phyloP scores from a whole-genome alignment of 768 basidiomycete genomes.

The Fomitopsis pulvina region DNA sequence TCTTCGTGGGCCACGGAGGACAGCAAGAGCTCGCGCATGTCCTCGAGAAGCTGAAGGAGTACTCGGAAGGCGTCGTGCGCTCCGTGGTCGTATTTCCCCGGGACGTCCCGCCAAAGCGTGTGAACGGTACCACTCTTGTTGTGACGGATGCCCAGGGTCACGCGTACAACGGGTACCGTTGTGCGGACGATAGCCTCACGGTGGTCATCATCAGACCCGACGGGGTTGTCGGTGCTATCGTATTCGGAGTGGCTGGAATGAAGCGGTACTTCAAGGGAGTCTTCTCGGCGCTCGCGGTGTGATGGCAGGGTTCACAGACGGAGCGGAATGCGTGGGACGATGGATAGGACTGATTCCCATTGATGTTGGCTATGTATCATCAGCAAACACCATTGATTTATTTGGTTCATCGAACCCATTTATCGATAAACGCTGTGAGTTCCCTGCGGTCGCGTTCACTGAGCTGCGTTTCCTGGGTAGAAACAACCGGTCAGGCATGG shows the following conservation, averaged over 20 bases:
- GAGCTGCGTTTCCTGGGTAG: constrained; percentile 4
- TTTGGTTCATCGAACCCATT: neutral
- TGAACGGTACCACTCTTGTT: neutral
- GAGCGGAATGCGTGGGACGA: neutral
- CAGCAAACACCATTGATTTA: neutral
- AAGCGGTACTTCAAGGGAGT: neutral
- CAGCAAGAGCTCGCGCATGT: neutral
- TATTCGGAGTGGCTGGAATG: neutral
- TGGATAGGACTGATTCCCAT: neutral
- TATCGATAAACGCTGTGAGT: constrained; percentile 7
- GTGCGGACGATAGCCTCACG: neutral
- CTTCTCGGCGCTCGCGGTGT: neutral
- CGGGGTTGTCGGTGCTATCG: constrained; percentile 7
- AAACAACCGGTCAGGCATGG: neutral
- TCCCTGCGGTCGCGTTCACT: constrained; percentile 9
- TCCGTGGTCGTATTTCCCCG: neutral
- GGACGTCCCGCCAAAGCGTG: neutral
- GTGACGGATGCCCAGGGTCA: constrained; percentile 6
- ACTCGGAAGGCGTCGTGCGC: neutral
- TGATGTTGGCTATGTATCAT: neutral
- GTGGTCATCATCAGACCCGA: constrained; percentile 12
- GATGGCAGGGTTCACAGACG: neutral
- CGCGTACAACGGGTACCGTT: constrained; percentile 6
- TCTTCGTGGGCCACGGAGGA: constrained; percentile 17
- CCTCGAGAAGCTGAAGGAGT: neutral